Evolutionary conservation across 2,329 filamentous ascomycete species (phyloP).

Genomic region (Fusarium sp.): DNA sequence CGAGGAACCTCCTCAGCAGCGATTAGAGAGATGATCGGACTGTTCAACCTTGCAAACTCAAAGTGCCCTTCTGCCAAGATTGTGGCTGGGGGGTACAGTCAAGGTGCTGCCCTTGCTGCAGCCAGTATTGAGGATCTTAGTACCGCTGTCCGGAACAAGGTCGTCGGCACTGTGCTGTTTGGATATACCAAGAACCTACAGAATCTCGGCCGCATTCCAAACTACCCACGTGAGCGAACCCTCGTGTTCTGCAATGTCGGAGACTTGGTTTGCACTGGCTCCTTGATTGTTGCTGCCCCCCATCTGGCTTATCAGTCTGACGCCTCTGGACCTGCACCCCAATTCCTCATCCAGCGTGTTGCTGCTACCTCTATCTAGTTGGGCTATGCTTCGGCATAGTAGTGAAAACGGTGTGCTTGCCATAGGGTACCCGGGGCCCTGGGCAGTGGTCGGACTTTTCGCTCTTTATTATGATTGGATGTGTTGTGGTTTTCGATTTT

Average conservation of each 20-base stretch:
- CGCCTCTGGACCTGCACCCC: constrained; percentile 19
- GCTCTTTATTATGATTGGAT: neutral
- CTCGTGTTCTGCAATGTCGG: constrained; percentile 49
- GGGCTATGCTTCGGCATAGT: neutral
- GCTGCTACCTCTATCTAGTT: constrained; percentile 4
- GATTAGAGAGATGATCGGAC: constrained; percentile 52
- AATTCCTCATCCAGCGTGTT: constrained; percentile 24
- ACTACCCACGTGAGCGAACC: constrained; percentile 47
- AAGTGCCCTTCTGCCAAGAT: constrained; percentile 56
- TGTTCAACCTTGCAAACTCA: constrained; percentile 52
- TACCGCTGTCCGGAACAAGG: constrained; percentile 43
- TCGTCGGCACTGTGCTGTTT: constrained; percentile 50
- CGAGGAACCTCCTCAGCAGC: constrained; percentile 48
- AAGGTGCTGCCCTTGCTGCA: constrained; percentile 57
- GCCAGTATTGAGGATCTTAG: constrained; percentile 49
- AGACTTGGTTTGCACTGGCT: constrained; percentile 51
- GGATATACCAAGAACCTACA: constrained; percentile 56
- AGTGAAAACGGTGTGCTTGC: neutral
- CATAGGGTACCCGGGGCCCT: neutral
- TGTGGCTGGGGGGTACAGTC: constrained; percentile 52
- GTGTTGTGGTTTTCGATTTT: neutral
- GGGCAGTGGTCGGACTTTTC: neutral
- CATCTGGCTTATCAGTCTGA: constrained; percentile 23
- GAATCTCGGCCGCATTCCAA: constrained; percentile 50
- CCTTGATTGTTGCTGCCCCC: constrained; percentile 40